A percentile compares a stretch with the other conserved stretches of the same genome.
phyloP scores from a whole-genome alignment of 2,329 filamentous ascomycete genomes.

The Chalara sp. region DNA sequence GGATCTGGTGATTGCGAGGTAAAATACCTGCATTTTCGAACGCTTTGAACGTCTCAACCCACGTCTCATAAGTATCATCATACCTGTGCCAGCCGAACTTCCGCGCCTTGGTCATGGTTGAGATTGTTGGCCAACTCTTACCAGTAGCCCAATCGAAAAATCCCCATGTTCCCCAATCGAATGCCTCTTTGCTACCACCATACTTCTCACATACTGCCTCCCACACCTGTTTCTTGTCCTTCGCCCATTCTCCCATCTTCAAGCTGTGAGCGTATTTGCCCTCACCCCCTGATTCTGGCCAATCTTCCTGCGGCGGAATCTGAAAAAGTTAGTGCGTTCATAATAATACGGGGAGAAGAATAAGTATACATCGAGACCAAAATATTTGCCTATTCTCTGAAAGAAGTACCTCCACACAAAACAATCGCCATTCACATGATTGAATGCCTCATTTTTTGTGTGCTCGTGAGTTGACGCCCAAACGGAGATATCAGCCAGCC shows the following conservation, averaged over 20 bases:
- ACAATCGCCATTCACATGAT: constrained; percentile 33
- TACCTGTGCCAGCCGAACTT: constrained; percentile 37
- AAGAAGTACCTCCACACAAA: constrained; percentile 32
- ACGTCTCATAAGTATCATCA: constrained; percentile 31
- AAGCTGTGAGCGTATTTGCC: not conserved
- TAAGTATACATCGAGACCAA: constrained; percentile 16
- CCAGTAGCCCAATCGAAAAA: constrained; percentile 28
- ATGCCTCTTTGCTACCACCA: constrained; percentile 6
- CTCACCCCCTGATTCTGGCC: not conserved
- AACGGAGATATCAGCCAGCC: constrained; percentile 31
- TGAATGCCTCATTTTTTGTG: constrained; percentile 33
- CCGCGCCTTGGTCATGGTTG: constrained; percentile 35
- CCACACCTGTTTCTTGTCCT: constrained; percentile 8
- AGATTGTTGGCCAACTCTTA: constrained; percentile 15
- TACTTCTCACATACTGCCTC: constrained; percentile 4
- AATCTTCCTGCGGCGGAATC: too few relatives aligned
- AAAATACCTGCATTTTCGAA: not conserved
- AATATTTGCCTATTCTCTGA: constrained; percentile 30
- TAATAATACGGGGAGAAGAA: not conserved
- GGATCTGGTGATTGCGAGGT: not conserved
- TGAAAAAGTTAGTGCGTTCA: not conserved
- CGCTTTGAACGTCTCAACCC: constrained; percentile 28
- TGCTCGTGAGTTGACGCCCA: constrained; percentile 28
- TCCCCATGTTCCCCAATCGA: constrained; percentile 36
- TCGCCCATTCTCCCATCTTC: constrained; percentile 6